Evolutionary conservation across 441 rosid species (phyloP), one percentile per base, ranked within the genome.

Genomic region (Cnidoscolus chayamansa): DNA sequence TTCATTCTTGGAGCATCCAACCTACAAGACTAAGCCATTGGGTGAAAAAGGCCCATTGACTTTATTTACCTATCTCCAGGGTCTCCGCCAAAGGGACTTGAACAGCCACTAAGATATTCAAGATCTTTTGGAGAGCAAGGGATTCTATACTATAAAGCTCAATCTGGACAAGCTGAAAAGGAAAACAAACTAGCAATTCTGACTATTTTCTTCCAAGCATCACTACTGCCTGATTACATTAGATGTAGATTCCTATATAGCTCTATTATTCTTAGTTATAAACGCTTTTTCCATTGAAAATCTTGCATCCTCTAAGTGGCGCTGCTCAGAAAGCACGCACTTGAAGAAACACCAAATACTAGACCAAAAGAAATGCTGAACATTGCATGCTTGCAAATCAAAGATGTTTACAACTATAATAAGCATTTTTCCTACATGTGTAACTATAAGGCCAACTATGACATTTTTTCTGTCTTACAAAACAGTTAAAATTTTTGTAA

Each of bases 1-100:
- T 37, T 50, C 68, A 63, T 37, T 43, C 13, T 48, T 63, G 32
- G 67, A 7, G 67, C 49, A 49, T 16, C 30, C 67, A 49, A 32
- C 47, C 57, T 72, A 40, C 63, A 64, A 70, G 43, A 19, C 16
- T 65, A 49, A 43, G 45, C 37, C 53, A 19, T 0, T 51, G 45
- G 15, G 4, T 53, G 54, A n/a, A 31, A 31, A 57, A 20, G 40
- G 31, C 16, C 10, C 49, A 55, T 37, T 13, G 40, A 19, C 49
- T 11, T 8, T 30, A 37, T 59, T 58, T 68, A 48, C 1, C 31
- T 19, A 59, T 10, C 47, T 10, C 47, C 2, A 59, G 11, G 54
- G 48, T 6, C 65, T 15, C 4, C 43, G 45, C 19, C 25, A 58
- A 57, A 58, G 50, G 55, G 25, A 57, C 47, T 47, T 0, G 12